Percentiles rank a stretch among this genome's conserved stretches.
Evolutionary conservation across 2,329 filamentous ascomycete species (phyloP).

Genomic region (Volutella citrinella): DNA sequence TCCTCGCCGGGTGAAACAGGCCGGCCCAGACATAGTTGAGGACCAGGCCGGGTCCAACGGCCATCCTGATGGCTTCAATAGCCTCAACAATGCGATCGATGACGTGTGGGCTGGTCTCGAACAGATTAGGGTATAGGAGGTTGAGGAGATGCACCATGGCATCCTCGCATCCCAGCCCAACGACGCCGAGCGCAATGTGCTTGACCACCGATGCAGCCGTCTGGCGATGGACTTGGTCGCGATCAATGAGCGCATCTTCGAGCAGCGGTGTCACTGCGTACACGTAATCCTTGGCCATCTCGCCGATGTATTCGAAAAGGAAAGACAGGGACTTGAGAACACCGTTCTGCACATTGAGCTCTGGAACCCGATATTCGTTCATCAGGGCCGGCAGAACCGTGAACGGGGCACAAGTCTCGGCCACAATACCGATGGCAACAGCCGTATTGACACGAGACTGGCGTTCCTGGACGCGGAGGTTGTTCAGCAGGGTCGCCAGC

Average conservation of each 20-base stretch:
- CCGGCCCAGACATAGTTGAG: constrained; percentile 99
- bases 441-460: constrained; percentile 98
- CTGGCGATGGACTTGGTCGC: constrained; percentile 96
- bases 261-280: constrained; percentile 95
- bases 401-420: constrained; percentile 96
- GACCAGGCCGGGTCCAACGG: constrained; percentile 85
- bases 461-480: constrained; percentile 92
- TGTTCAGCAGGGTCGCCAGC: constrained; percentile 91
- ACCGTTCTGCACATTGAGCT: constrained; percentile 98
- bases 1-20: constrained; percentile 92
- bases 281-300: constrained; percentile 99
- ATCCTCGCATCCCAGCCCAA: constrained; percentile 94
- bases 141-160: constrained; percentile 98
- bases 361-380: constrained; percentile 98
- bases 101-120: constrained; percentile 96
- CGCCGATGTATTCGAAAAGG: constrained; percentile 98
- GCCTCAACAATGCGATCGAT: constrained; percentile 98
- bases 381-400: constrained; percentile 97
- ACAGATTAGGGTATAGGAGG: constrained; percentile 92
- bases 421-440: constrained; percentile 96
- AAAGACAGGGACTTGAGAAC: constrained; percentile 96
- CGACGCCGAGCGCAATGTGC: constrained; percentile 95
- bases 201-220: constrained; percentile 97
- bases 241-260: constrained; percentile 94
- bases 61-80: constrained; percentile 92